Evolutionary conservation across 2,329 filamentous ascomycete species (phyloP).

Genomic region (Tolypocladium sp.): DNA sequence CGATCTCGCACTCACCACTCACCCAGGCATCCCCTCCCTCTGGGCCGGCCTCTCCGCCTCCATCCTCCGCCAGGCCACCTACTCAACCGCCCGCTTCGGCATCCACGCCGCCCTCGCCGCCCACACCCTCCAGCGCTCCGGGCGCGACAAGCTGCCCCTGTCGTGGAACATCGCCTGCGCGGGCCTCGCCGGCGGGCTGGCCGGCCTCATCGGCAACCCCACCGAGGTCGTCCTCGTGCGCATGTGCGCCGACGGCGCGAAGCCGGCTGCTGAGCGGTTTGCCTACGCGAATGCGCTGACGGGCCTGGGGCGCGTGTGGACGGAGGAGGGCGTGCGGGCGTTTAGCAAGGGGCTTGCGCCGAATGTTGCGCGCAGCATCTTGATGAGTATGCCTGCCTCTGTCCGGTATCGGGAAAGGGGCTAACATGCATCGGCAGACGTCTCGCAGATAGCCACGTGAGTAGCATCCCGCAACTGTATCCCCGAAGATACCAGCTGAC

Average conservation of each 20-base stretch:
- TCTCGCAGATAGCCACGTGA: background rate
- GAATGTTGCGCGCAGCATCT: conserved; percentile 23
- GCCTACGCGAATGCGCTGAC: conserved; percentile 26
- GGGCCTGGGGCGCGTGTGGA: conserved; percentile 21
- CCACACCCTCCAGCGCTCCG: conserved; percentile 10
- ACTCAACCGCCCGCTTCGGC: background rate
- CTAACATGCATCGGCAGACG: background rate
- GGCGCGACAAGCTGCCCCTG: conserved; percentile 19
- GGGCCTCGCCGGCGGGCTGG: background rate
- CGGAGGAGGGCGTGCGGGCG: conserved; percentile 27
- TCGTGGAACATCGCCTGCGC: conserved; percentile 1
- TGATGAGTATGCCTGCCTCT: background rate
- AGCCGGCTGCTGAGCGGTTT: conserved; percentile 23
- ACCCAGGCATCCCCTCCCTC: background rate
- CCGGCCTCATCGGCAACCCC: conserved; percentile 29
- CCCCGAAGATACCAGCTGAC: background rate
- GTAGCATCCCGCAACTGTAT: background rate
- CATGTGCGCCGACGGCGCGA: conserved; percentile 37
- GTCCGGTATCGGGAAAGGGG: background rate
- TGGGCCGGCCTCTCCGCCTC: background rate
- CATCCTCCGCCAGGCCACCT: background rate
- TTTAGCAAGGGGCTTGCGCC: conserved; percentile 29
- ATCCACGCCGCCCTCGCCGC: background rate
- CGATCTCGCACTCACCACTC: conserved; percentile 12
- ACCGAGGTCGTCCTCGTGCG: conserved; percentile 33